Base-by-base conservation (phyloP, 164 flowering plant species). In the Chimonanthus praecox region DNA sequence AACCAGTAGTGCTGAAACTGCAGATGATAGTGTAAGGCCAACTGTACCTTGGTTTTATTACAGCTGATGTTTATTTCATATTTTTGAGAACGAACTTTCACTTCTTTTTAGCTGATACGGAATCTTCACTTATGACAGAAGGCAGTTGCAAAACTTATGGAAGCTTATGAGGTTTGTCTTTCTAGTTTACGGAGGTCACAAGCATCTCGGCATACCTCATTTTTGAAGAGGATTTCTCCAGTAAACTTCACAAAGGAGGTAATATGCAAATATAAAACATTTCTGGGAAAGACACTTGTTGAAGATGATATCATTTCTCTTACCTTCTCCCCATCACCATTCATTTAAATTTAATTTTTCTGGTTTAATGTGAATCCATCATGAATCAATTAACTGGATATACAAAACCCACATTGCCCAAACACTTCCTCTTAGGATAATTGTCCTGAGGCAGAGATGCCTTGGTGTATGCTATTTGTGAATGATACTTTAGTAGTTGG, bases 181-280 rank as follows among this genome's bases (percentile, higher is more conserved):
- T 77, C 90, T 70, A 79, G 63, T 71, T 77, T 92, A 75, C 78
- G 97, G 47, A 90, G 84, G 76, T 21, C 88, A 11, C 97, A 94
- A 80, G 54, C 87, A 46, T 76, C 66, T 4, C 80, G 98, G 33
- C 91, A 93, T 11, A 73, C 71, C 10, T 10, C 79, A 72, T 91
- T 98, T 64, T 75, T 96, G 74, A 85, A 83, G 82, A 84, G 71
- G 73, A 84, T 94, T 46, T 78, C 87, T 60, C 97, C 97, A 6
- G 95, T 84, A 70, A 94, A 91, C 75, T 96, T 92, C 79, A 80
- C 95, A 7, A 94, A 88, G 78, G 91, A 91, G 94, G 99, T 96
- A 83, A 46, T 50, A 44, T 33, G 20, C 7, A 18, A 7, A 33
- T 33, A 4, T 4, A 54, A 54, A 54, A 54, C 16, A 13, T 54